Conservation (phyloP, 2,329 filamentous ascomycete genomes). For the Hymenoscyphus fructigenus region DNA sequence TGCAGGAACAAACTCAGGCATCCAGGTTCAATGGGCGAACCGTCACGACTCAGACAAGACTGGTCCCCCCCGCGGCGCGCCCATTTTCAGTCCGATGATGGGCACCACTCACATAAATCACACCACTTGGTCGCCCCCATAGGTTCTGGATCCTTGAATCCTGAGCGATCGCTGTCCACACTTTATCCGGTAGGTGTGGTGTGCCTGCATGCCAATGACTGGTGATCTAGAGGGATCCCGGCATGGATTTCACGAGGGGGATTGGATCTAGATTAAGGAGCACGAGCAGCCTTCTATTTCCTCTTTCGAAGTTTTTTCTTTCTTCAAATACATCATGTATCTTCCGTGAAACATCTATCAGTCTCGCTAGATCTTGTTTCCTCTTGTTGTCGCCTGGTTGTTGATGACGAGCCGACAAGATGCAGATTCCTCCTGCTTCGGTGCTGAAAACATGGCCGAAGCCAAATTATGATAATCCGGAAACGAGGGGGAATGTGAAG, state of each 20-base stretch:
- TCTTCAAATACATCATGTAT: not conserved
- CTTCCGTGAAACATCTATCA: not conserved
- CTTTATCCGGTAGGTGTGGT: not conserved
- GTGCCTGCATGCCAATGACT: not conserved
- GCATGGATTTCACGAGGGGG: too few species aligned
- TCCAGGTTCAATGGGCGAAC: too few species aligned
- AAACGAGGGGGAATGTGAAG: constrained; percentile 44
- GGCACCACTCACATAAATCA: too few species aligned
- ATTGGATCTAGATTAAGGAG: not conserved
- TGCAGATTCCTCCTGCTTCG: constrained; percentile 26
- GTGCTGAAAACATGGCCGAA: constrained; percentile 35
- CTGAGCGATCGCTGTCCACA: too few species aligned
- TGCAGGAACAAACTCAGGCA: too few species aligned
- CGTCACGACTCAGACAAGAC: too few species aligned
- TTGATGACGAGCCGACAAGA: constrained; percentile 9
- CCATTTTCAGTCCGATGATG: too few species aligned
- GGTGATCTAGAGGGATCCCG: not conserved
- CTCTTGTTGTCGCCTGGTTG: not conserved
- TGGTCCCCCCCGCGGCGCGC: too few species aligned
- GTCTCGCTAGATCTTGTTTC: not conserved
- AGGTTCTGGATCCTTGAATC: too few species aligned
- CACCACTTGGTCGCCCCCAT: too few species aligned
- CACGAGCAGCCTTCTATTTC: not conserved
- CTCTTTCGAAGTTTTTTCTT: not conserved
- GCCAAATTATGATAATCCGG: constrained; percentile 48